Conservation (phyloP, 2,329 filamentous ascomycete genomes). For the Rhynchosporium agropyri region DNA sequence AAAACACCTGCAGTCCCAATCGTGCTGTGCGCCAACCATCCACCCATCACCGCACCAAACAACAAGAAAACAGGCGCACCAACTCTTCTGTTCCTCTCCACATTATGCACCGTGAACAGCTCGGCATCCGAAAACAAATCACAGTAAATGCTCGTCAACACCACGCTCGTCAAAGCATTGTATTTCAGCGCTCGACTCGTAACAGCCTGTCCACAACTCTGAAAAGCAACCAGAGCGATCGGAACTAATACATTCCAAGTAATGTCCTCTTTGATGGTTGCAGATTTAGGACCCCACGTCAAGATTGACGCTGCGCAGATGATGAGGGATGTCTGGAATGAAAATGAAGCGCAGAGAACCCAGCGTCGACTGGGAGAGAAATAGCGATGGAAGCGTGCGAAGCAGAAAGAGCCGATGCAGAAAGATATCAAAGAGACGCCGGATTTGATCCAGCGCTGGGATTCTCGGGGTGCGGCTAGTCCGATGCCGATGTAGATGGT, state of each 20-base stretch:
- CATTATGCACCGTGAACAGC: constrained; percentile 48
- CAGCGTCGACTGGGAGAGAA: constrained; percentile 64
- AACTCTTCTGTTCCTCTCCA: constrained; percentile 53
- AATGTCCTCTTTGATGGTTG: constrained; percentile 48
- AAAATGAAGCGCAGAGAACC: constrained; percentile 64
- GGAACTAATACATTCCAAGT: constrained; percentile 66
- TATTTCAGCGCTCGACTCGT: constrained; percentile 69
- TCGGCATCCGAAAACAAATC: constrained; percentile 72
- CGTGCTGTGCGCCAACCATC: constrained; percentile 52
- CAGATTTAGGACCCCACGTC: constrained; percentile 48
- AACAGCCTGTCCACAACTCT: constrained; percentile 75
- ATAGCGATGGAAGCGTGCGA: constrained; percentile 67
- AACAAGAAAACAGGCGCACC: constrained; percentile 53
- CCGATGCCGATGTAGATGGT: constrained; percentile 79
- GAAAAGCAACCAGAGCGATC: constrained; percentile 71
- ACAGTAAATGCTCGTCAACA: constrained; percentile 78
- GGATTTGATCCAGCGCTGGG: constrained; percentile 70
- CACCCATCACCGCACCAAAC: constrained; percentile 56
- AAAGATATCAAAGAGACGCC: constrained; percentile 71
- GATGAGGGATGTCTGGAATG: constrained; percentile 54
- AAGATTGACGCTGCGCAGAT: constrained; percentile 57
- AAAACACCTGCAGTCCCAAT: constrained; percentile 54
- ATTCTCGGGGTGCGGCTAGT: constrained; percentile 58
- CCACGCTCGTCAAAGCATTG: constrained; percentile 71
- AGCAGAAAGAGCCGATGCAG: constrained; percentile 71